Evolutionary conservation across 441 rosid genomes (phyloP), one percentile per base, ranked within the genome.

Genomic region (Macaranga tanarius): DNA sequence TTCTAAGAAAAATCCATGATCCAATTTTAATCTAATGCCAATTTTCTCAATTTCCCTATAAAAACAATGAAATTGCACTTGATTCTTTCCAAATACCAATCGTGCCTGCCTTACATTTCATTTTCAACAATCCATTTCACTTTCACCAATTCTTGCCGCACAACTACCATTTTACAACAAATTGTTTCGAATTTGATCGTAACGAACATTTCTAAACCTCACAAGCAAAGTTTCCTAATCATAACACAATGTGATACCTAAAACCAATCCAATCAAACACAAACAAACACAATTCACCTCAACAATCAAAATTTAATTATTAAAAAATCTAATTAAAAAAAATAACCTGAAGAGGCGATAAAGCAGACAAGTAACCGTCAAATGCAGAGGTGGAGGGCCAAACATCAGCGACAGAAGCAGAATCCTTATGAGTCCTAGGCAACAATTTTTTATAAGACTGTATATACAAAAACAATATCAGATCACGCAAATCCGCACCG

Each of bases 301-400:
- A 16, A n/a, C 17, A 1, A 42, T 40, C 20, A 7, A 22, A 9
- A 44, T 15, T 17, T 28, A 11, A 25, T 63, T 62, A 51, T 16
- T 52, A 9, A 40, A 52, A 64, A 25, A 55, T 65, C 56, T 31
- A 51, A 62, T 34, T 3, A 31, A 15, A 16, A 69, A 76, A 47
- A 72, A 57, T 62, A 66, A 88, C 99, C 97, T 95, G 99, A 80
- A 96, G 88, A 51, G 99, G 99, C 58, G 99, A 96, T 26, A 93
- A 79, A 51, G 97, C 98, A 5, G 98, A 93, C 79, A 96, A 77
- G 82, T 88, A 90, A 6, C 97, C 97, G 61, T 93, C 99, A 76
- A 96, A 96, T 26, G 99, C 99, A 2, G 99, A 96, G 55, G 97
- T 93, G 28, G 99, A 96, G 0, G 99, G 99, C 99, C 98, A 96